A percentile compares a stretch with the other conserved stretches of the same genome.
Conservation (phyloP, 306 rosid genomes). For the Prunus campanulata region DNA sequence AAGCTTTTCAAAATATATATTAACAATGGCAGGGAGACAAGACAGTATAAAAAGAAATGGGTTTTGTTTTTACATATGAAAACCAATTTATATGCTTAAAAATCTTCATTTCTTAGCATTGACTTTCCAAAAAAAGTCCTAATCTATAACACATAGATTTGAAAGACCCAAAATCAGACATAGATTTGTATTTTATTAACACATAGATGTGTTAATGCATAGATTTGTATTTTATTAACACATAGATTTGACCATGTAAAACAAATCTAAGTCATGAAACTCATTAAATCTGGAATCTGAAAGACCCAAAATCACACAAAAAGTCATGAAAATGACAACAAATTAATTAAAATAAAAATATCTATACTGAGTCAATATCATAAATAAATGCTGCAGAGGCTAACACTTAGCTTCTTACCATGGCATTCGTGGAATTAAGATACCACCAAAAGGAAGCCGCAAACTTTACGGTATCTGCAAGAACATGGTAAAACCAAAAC, state of each 20-base stretch:
- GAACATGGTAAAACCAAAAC: neutral
- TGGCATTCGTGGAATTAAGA: conserved; percentile 13
- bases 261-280: neutral
- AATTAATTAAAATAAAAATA: neutral
- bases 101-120: neutral
- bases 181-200: neutral
- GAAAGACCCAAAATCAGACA: neutral
- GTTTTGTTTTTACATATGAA: neutral
- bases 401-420: conserved; percentile 8
- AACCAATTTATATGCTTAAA: neutral
- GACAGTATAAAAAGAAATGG: neutral
- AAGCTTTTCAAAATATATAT: neutral
- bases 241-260: neutral
- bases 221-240: neutral
- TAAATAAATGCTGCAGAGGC: neutral
- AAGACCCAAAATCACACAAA: neutral
- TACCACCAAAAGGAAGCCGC: conserved; percentile 8
- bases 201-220: neutral
- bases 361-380: neutral
- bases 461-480: neutral
- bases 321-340: neutral
- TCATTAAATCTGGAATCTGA: neutral
- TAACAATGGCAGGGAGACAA: neutral
- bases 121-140: neutral
- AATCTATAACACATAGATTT: neutral